Evolutionary conservation across 129 eudicot species (phyloP), one percentile per base, ranked within the genome.

Genomic region (Flaveria linearis): DNA sequence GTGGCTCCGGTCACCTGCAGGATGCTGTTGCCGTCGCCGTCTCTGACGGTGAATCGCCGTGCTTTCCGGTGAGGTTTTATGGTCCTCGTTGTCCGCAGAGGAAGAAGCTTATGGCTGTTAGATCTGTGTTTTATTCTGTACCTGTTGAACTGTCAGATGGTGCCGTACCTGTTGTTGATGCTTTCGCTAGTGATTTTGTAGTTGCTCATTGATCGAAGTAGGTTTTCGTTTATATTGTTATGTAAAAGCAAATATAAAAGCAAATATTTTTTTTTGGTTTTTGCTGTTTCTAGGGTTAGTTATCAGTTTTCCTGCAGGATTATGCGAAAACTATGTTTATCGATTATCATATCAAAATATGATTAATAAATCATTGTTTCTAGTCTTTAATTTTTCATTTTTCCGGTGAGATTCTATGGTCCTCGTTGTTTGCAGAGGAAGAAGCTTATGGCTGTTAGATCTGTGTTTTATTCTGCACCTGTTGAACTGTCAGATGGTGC

Each of bases 91-190:
- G 73, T 60, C 86, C 87, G 0, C 92, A 85, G 72, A 73, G 89
- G 81, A 88, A 88, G 84, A 85, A 80, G 83, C 84, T 85, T 1
- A 43, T 80, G 43, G 92, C 92, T 18, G 84, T 81, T n/a, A 88
- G 84, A 74, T 70, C 82, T 28, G 72, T 77, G 41, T 77, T 66
- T 65, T 14, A 74, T 77, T 68, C 55, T 80, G 7, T 5, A 36
- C 8, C 41, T 36, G 7, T 36, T 36, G 17, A 71, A 46, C 69
- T 72, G 15, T 11, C 75, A 3, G 87, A 80, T 36, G 84, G 71
- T 14, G 74, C 89, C 23, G 87, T 67, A 46, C 81, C 87, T 61
- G 83, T 74, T 41, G 92, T 36, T 36, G 41, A 83, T 80, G 60
- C 79, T 74, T 85, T 88, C 61, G 18, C 62, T 75, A 70, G 52